A percentile compares a stretch with the other conserved stretches of the same genome.
Conservation (phyloP, 768 basidiomycete species). For the Amanita polypyramis region DNA sequence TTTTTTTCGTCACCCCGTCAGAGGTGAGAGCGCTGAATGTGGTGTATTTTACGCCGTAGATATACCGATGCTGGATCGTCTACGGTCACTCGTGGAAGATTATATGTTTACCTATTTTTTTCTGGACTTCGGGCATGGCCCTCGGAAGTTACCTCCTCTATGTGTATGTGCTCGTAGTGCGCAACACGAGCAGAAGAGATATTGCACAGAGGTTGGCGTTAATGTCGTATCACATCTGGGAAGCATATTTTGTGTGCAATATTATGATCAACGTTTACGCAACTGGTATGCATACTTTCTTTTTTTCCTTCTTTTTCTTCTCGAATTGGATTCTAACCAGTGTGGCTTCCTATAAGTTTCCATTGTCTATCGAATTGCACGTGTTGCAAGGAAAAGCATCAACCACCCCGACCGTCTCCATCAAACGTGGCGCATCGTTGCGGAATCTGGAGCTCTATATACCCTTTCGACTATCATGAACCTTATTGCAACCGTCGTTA, state of each 20-base stretch:
- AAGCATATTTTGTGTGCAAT: background rate
- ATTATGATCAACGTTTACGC: background rate
- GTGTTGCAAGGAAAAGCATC: background rate
- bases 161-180: background rate
- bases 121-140: background rate
- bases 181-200: background rate
- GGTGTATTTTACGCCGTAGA: background rate
- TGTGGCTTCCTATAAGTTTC: background rate
- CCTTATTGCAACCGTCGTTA: background rate
- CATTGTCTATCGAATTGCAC: background rate
- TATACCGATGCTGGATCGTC: slow-evolving; percentile 1
- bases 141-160: background rate
- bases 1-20: background rate
- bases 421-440: background rate
- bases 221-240: background rate
- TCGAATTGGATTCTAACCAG: background rate
- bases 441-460: background rate
- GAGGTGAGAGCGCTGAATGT: too few species aligned
- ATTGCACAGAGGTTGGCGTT: background rate
- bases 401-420: background rate
- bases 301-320: background rate
- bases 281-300: background rate
- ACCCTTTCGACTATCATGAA: background rate
- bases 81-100: background rate
- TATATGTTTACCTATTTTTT: background rate